phyloP scores from a whole-genome alignment of 257 asterid species.

The Solanum pennellii region DNA sequence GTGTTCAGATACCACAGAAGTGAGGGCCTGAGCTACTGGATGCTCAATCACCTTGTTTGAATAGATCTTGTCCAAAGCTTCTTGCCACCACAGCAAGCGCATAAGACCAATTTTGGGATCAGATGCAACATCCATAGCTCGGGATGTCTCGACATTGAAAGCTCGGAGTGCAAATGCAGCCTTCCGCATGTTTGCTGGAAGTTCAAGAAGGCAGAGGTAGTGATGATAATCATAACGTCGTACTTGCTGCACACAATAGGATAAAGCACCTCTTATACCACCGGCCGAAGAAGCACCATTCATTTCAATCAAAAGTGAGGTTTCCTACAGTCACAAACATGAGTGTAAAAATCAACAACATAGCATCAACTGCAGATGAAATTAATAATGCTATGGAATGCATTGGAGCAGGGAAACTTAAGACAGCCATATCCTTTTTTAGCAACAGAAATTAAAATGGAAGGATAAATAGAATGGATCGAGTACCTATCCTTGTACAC shows the following conservation, averaged over 20 bases:
- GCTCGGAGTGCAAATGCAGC: slow-evolving; percentile 90
- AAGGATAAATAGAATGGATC: background rate
- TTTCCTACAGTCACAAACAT: background rate
- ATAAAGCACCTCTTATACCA: slow-evolving; percentile 52
- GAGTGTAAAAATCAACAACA: background rate
- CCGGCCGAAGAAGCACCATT: slow-evolving; percentile 32
- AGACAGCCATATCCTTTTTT: background rate
- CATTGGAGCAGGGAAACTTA: background rate
- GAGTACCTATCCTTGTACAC: background rate
- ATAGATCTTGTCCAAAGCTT: slow-evolving; percentile 74
- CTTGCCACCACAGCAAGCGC: slow-evolving; percentile 98
- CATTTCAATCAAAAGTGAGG: slow-evolving; percentile 14
- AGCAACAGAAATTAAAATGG: background rate
- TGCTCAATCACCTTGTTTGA: slow-evolving; percentile 68
- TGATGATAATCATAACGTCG: slow-evolving; percentile 82
- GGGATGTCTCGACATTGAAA: slow-evolving; percentile 77
- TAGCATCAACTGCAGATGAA: background rate
- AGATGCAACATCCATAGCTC: slow-evolving; percentile 94
- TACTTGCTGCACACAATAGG: slow-evolving; percentile 91
- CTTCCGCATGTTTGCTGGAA: slow-evolving; percentile 72
- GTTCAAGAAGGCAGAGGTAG: slow-evolving; percentile 95
- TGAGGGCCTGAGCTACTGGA: slow-evolving; percentile 79
- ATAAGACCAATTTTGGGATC: slow-evolving; percentile 88
- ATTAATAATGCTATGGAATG: background rate
- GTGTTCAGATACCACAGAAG: slow-evolving; percentile 51